Percentiles rank a stretch among this genome's conserved stretches.
Evolutionary conservation across 2,329 filamentous ascomycete species (phyloP).

Genomic region (Metarhizium rileyi): DNA sequence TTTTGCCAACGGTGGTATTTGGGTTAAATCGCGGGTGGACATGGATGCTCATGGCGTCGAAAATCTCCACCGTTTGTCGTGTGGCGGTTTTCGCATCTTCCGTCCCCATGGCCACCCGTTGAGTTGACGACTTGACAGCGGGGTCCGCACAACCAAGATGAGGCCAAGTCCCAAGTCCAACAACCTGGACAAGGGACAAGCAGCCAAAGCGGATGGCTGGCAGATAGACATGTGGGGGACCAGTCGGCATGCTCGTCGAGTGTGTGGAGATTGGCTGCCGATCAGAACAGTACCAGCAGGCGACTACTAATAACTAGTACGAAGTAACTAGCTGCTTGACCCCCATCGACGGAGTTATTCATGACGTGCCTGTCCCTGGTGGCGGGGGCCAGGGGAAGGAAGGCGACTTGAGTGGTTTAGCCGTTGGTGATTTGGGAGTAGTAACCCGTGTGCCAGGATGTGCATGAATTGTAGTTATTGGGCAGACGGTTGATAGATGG

Average conservation of each 20-base stretch:
- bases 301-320: slow-evolving; percentile 3
- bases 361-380: slow-evolving; percentile 6
- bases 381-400: neutral
- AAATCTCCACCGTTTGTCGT: neutral
- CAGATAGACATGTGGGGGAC: neutral
- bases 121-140: neutral
- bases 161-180: too few relatives aligned
- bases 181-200: neutral
- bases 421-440: neutral
- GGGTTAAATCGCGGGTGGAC: neutral
- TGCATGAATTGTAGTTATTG: neutral
- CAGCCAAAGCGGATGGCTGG: neutral
- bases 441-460: too few relatives aligned
- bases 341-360: too few relatives aligned
- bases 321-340: too few relatives aligned
- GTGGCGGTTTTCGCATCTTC: too few relatives aligned
- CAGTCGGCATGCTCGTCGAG: neutral
- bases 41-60: neutral
- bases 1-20: neutral
- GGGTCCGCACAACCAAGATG: too few relatives aligned
- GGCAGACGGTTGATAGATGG: too few relatives aligned
- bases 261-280: slow-evolving; percentile 1
- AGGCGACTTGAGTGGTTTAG: neutral
- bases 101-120: too few relatives aligned
- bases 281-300: neutral